Evolutionary conservation across 805 yeast genomes (phyloP), one percentile per base, ranked within the genome.

Genomic region (Ogataea methylovora): DNA sequence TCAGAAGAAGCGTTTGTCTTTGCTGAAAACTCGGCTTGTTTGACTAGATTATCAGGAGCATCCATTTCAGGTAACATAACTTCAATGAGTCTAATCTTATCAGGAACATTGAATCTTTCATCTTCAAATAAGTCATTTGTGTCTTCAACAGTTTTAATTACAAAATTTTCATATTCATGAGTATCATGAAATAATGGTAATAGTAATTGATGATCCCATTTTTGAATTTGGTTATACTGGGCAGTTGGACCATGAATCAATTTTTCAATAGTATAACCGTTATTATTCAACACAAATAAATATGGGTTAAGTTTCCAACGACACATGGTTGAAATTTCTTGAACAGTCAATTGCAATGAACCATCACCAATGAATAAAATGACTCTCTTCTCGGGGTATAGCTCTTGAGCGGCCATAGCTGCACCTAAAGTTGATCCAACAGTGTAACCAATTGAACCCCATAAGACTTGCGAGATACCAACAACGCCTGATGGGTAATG

Each of bases 391-490:
- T 54, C 52, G 44, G 76, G 76, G 51, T 75, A 74, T 37, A 74
- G 50, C 57, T 79, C 84, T 51, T 73, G 71, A 44, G 79, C 75
- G 18, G 83, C 84, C 60, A 76, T 70, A 27, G 72, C 73, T 30
- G 85, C 84, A 56, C 85, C 85, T 40, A 73, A 57, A 17, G 77
- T 63, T 30, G 84, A 76, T 56, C 84, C 84, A 39, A 76, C 73
- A 33, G 84, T 65, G 62, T 60, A 78, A 50, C 86, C 86, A 55
- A 79, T 79, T 32, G 84, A 77, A 48, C 85, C 84, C 83, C 84
- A 79, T 49, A 79, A 63, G 35, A 77, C 84, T 64, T 79, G 86
- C 36, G 84, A 76, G 41, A 79, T 78, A 56, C 84, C 84, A 43
- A 69, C 62, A 28, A 76, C 67, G 53, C 71, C 59, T 44, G 64